Percentiles rank a stretch among this genome's conserved stretches.
Evolutionary conservation across 2,329 filamentous ascomycete species (phyloP).

Genomic region (Talaromyces rugulosus): DNA sequence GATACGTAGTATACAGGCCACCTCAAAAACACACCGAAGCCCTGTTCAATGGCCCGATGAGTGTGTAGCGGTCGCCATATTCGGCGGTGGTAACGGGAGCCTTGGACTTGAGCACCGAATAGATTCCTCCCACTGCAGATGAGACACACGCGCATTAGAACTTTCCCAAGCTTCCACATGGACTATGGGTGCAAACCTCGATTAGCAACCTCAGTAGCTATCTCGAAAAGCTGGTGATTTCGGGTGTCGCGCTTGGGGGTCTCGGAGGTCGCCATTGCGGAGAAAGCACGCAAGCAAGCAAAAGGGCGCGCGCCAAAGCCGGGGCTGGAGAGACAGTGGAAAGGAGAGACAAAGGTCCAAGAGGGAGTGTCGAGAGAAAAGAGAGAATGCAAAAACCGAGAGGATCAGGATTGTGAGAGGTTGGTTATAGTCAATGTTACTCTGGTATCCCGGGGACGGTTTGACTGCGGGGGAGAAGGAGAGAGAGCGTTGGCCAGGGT

Average conservation of each 20-base stretch:
- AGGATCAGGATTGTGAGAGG: not conserved
- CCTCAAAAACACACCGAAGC: constrained; percentile 65
- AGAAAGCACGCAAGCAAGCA: constrained; percentile 1
- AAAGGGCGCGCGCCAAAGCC: constrained; percentile 1
- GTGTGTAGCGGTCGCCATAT: constrained; percentile 95
- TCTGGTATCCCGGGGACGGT: constrained; percentile 8
- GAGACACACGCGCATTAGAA: constrained; percentile 13
- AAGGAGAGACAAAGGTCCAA: constrained; percentile 7
- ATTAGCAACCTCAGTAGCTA: constrained; percentile 96
- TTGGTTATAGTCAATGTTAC: not conserved
- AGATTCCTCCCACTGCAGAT: constrained; percentile 83
- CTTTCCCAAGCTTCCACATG: constrained; percentile 8
- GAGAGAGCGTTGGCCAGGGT: not conserved
- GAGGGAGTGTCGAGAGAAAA: constrained; percentile 9
- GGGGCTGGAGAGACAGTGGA: not conserved
- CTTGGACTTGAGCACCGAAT: constrained; percentile 98
- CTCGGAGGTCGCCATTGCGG: constrained; percentile 59
- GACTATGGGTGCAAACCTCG: constrained; percentile 56
- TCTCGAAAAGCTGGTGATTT: constrained; percentile 93
- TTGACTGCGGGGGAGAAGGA: constrained; percentile 1
- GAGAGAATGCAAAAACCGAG: constrained; percentile 10
- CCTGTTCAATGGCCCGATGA: constrained; percentile 91
- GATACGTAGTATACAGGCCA: not conserved
- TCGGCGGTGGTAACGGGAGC: constrained; percentile 95
- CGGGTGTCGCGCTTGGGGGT: constrained; percentile 66